Conservation (phyloP, 495 filamentous ascomycete species). For the Penicillium canariense region DNA sequence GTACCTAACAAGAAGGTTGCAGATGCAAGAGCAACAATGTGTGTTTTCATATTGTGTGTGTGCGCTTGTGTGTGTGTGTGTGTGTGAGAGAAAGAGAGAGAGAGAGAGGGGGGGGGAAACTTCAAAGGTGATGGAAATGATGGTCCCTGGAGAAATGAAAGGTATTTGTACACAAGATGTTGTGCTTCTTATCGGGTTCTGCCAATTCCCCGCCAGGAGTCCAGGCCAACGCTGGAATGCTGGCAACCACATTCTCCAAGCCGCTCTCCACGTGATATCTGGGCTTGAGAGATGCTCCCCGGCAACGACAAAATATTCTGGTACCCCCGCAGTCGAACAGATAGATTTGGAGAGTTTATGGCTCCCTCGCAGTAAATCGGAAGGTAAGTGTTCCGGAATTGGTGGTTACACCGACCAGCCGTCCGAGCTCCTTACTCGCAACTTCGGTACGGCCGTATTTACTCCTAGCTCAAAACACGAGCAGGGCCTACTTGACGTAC, state of each 20-base stretch:
- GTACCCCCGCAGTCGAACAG: background rate
- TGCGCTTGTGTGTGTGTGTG: too few species aligned
- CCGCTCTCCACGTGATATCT: too few species aligned
- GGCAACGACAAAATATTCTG: background rate
- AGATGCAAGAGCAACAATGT: background rate
- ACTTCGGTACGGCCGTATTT: too few species aligned
- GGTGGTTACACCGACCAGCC: too few species aligned
- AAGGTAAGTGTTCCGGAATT: too few species aligned
- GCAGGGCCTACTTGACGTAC: too few species aligned
- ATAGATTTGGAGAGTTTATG: too few species aligned
- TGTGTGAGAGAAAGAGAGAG: background rate
- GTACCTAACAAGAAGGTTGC: constrained; percentile 6
- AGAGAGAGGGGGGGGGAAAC: background rate
- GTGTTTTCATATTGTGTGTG: constrained; percentile 13
- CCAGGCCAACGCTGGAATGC: constrained; percentile 2
- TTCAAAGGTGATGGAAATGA: background rate
- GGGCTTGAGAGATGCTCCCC: background rate
- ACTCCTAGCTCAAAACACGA: too few species aligned
- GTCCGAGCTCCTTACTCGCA: too few species aligned
- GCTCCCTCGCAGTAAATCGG: too few species aligned
- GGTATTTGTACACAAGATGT: background rate
- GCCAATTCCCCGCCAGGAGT: background rate
- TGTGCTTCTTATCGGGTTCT: background rate
- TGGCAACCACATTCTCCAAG: background rate
- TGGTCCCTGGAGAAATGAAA: background rate